A percentile compares a stretch with the other conserved stretches of the same genome.
Conservation (phyloP, 441 rosid species). For the Adansonia madagascariensis region DNA sequence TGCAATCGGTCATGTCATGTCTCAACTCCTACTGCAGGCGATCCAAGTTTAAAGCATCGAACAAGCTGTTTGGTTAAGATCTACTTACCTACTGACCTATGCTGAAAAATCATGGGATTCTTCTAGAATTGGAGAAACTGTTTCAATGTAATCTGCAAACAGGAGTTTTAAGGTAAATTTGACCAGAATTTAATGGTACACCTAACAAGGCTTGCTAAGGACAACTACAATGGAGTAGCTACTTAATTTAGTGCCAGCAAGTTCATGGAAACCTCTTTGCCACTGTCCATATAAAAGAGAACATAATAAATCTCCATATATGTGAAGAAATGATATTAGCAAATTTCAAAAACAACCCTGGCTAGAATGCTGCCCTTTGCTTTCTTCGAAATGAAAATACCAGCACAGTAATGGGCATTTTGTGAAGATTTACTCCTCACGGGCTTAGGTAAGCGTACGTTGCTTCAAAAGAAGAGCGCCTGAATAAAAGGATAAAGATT, state of each 20-base stretch:
- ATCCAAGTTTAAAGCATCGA: slow-evolving; percentile 16
- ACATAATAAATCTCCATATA: slow-evolving; percentile 13
- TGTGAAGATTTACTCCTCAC: slow-evolving; percentile 28
- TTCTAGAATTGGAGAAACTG: background rate
- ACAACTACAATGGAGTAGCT: slow-evolving; percentile 29
- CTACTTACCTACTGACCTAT: slow-evolving; percentile 15
- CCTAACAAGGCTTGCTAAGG: slow-evolving; percentile 45
- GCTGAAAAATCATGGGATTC: slow-evolving; percentile 1
- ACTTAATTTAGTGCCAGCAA: slow-evolving; percentile 29
- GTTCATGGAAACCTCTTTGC: slow-evolving; percentile 25
- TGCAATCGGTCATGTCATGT: slow-evolving; percentile 40
- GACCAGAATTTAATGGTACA: slow-evolving; percentile 48
- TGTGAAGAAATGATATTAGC: background rate
- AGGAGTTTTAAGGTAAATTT: slow-evolving; percentile 22
- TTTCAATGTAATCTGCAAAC: background rate
- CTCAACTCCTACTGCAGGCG: background rate
- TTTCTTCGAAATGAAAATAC: slow-evolving; percentile 32
- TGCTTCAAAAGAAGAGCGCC: slow-evolving; percentile 47
- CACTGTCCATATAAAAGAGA: slow-evolving; percentile 8
- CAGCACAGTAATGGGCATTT: slow-evolving; percentile 32
- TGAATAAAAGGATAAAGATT: slow-evolving; percentile 31
- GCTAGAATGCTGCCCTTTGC: background rate
- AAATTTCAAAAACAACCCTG: background rate
- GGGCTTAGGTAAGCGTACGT: slow-evolving; percentile 48
- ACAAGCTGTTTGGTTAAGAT: background rate